A percentile compares a stretch with the other conserved stretches of the same genome.
Conservation (phyloP, 495 filamentous ascomycete species). For the Aspergillus diversus region DNA sequence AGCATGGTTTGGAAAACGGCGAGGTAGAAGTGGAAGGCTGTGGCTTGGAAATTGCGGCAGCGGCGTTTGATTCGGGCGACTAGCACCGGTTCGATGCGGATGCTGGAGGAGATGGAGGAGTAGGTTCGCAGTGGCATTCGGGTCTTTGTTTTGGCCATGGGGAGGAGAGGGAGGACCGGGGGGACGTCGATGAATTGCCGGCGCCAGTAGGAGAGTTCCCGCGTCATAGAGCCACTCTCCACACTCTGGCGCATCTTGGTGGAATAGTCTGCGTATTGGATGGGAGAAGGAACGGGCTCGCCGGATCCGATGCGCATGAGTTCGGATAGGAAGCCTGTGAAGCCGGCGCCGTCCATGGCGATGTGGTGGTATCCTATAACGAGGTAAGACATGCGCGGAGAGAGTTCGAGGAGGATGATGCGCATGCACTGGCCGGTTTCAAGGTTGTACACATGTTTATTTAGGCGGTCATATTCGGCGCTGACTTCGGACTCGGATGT, state of each 20-base stretch:
- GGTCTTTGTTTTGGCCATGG: slow-evolving; percentile 22
- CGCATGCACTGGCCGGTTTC: slow-evolving; percentile 35
- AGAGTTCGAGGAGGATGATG: slow-evolving; percentile 29
- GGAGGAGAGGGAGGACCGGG: slow-evolving; percentile 15
- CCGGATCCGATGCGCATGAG: no score
- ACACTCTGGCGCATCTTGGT: slow-evolving; percentile 15
- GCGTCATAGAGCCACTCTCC: no score
- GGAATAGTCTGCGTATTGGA: slow-evolving; percentile 35
- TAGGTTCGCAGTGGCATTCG: slow-evolving; percentile 17
- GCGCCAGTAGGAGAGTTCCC: no score
- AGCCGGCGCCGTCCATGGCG: slow-evolving; percentile 50
- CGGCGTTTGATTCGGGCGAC: slow-evolving; percentile 23
- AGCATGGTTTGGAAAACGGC: slow-evolving; percentile 40
- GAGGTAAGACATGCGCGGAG: slow-evolving; percentile 28
- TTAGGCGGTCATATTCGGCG: slow-evolving; percentile 20
- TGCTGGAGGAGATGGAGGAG: no score
- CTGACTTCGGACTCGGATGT: slow-evolving; percentile 19
- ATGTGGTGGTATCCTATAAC: slow-evolving; percentile 51
- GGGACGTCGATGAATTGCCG: no score
- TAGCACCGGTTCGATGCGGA: slow-evolving; percentile 9
- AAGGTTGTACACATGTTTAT: slow-evolving; percentile 33
- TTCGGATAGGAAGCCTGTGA: slow-evolving; percentile 36
- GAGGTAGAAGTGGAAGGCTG: slow-evolving; percentile 51
- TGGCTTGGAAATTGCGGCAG: slow-evolving; percentile 28
- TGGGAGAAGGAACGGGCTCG: not conserved